Percentiles rank a stretch among this genome's conserved stretches.
Evolutionary conservation across 169 alveolate genomes (phyloP).

Genomic region (Eimeria tenella): DNA sequence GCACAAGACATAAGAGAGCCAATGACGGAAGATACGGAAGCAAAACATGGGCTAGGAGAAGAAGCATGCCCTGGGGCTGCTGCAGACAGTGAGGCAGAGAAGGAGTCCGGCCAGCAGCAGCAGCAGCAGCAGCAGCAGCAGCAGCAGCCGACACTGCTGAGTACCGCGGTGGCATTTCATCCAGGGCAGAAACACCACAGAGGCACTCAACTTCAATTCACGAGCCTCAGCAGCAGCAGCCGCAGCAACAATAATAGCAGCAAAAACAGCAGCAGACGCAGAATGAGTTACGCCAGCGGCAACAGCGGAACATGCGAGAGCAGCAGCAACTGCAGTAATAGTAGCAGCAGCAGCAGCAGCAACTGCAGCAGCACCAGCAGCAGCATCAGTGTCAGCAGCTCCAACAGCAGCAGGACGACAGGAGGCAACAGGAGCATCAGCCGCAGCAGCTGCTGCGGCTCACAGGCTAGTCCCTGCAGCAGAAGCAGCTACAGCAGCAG

Average conservation of each 20-base stretch:
- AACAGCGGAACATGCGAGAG: background rate
- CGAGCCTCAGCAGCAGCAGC: background rate
- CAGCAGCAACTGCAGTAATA: background rate
- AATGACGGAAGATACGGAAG: no score
- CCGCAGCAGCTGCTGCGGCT: background rate
- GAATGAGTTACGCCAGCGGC: background rate
- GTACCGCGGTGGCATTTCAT: background rate
- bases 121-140: slow-evolving; percentile 29
- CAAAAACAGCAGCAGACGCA: background rate
- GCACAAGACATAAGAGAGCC: no score
- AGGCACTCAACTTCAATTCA: background rate
- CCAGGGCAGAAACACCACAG: background rate
- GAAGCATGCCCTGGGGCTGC: no score
- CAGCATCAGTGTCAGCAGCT: background rate
- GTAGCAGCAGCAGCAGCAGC: slow-evolving; percentile 24
- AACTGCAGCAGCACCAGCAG: background rate
- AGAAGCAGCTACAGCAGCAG: background rate
- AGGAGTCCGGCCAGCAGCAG: background rate
- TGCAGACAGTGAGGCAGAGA: background rate
- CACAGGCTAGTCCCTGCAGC: background rate
- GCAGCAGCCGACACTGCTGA: background rate
- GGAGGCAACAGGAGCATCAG: background rate
- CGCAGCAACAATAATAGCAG: background rate
- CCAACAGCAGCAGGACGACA: background rate
- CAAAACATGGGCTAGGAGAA: no score